phyloP scores from a whole-genome alignment of 495 filamentous ascomycete species.

The Hypoxylon fragiforme region DNA sequence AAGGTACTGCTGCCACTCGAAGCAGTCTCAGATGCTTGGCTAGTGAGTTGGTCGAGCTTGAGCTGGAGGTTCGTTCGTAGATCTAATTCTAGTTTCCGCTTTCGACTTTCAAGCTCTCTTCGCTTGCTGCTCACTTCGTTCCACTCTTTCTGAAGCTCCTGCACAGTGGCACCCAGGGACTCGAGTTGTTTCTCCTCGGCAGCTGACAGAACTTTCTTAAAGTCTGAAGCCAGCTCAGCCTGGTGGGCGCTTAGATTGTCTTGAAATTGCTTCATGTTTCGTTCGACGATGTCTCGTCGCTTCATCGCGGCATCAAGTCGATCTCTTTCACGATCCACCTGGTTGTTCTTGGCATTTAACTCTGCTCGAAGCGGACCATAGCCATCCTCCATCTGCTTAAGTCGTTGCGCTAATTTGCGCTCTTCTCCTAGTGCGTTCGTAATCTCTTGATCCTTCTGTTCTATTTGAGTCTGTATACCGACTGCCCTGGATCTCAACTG shows the following conservation, averaged over 20 bases:
- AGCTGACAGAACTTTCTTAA: constrained; percentile 85
- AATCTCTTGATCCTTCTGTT: constrained; percentile 81
- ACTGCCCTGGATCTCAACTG: constrained; percentile 53
- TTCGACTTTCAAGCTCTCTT: constrained; percentile 78
- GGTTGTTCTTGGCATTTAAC: constrained; percentile 67
- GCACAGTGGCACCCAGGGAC: constrained; percentile 64
- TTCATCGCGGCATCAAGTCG: constrained; percentile 71
- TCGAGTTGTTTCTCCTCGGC: constrained; percentile 84
- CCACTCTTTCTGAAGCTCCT: constrained; percentile 72
- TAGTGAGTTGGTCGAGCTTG: constrained; percentile 82
- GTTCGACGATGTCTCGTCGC: constrained; percentile 73
- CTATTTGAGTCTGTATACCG: constrained; percentile 59
- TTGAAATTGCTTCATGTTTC: constrained; percentile 71
- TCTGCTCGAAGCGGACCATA: constrained; percentile 78
- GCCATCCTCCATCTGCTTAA: constrained; percentile 76
- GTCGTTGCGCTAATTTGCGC: constrained; percentile 79
- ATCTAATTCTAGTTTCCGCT: constrained; percentile 77
- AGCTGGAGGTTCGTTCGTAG: constrained; percentile 82
- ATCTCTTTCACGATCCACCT: constrained; percentile 73
- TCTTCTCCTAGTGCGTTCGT: constrained; percentile 78
- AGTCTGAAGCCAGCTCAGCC: constrained; percentile 78
- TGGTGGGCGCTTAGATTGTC: constrained; percentile 74
- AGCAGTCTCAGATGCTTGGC: constrained; percentile 71
- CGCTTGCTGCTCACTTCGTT: constrained; percentile 72
- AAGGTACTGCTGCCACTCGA: constrained; percentile 64